Evolutionary conservation across 441 rosid species (phyloP), one percentile per base, ranked within the genome.

Genomic region (Raphanus hybrid): DNA sequence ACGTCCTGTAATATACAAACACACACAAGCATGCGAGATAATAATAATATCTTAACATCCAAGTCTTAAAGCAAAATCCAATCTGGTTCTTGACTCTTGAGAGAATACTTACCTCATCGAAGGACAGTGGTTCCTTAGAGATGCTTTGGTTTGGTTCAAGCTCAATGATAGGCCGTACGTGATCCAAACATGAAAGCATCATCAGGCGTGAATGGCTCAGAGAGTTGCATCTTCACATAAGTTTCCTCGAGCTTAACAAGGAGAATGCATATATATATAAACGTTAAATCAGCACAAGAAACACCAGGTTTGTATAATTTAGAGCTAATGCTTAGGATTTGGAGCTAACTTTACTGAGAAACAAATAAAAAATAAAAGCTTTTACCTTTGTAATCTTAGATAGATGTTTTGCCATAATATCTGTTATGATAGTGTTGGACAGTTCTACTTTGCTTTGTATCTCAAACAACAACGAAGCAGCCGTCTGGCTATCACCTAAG

Each of bases 151-250:
- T 84, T 57, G 82, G 82, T 39, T 82, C 91, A 74, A 70, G 62
- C 79, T 86, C 90, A 65, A 80, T 81, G 12, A 82, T 62, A 7
- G 88, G 75, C 52, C 64, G 82, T 5, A 90, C 64, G 82, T 5
- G 91, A 88, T 20, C 96, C 95, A 78, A 90, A 90, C 83, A 86
- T 83, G 72, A 91, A 87, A 37, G 90, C 90, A 73, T 93, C 98
- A 78, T 96, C 99, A 20, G 97, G 97, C 27, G 91, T 85, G 80
- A 93, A 96, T 59, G 91, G 81, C 83, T 96, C 97, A 6, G 72
- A 79, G 75, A 96, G 85, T 80, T 89, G 98, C 73, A 55, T 81
- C 15, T 73, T 83, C 63, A 96, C 78, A 37, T 88, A 92, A 78
- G 84, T 92, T 71, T 60, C 32, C 3, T 29, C 5, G 32, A 29